Evolutionary conservation across 140 eudicot species (phyloP), one percentile per base, ranked within the genome.

Genomic region (Stevia rebaudiana): DNA sequence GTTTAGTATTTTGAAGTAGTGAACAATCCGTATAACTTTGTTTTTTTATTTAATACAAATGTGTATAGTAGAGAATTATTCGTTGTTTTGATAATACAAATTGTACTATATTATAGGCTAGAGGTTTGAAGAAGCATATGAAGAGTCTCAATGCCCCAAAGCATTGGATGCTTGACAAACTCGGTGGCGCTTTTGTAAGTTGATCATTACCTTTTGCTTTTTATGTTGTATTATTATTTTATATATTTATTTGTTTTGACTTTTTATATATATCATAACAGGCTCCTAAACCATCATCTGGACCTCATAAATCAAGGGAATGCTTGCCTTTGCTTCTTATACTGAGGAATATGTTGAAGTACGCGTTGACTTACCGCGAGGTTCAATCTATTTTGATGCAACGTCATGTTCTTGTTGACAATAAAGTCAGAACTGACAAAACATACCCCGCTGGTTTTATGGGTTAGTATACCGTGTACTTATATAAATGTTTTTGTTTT

Each of bases 151-250:
- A 64, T 64, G 70, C 70, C 11, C 70, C 58, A 0, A 64, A 47
- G 30, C 70, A 64, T 30, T 64, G 70, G 70, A 64, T 64, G 70
- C 70, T 64, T 46, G 58, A 46, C 39, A 64, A 64, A 64, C 43
- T 18, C 2, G 12, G 18, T 30, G 70, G 69, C 4, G 69, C 41
- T 25, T 63, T 63, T 8, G 69, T 63, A 63, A 63, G 69, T 63
- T 4, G 11, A 13, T 59, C 3, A 3, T 3, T 8, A n/a, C 16
- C 10, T 60, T 11, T 17, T n/a, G n/a, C n/a, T n/a, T n/a, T n/a
- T n/a, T n/a, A n/a, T n/a, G n/a, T n/a, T n/a, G n/a, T n/a, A n/a
- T n/a, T n/a, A n/a, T n/a, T n/a, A n/a, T n/a, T n/a, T n/a, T n/a
- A n/a, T n/a, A n/a, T n/a, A n/a, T n/a, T n/a, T 5, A 30, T 3